Evolutionary conservation across 2,329 filamentous ascomycete genomes (phyloP), one percentile per base, ranked within the genome.

Genomic region (Stylonectria norvegica): DNA sequence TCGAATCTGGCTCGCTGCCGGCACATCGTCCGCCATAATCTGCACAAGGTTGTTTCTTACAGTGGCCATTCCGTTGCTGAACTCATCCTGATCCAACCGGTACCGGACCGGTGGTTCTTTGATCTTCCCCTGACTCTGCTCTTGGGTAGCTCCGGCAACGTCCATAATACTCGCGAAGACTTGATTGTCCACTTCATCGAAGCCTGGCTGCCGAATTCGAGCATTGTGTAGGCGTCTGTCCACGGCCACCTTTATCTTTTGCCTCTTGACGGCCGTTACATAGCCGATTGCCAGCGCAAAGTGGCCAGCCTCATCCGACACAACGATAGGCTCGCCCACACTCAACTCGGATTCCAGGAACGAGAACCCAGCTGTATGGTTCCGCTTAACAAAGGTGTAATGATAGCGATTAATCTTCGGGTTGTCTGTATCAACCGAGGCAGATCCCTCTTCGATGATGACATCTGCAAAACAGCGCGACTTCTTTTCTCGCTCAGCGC

Each of bases 31-130:
- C 28, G 87, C 80, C 90, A 98, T 97, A 55, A 95, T 79, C 52
- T 90, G 87, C 20, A 97, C 80, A 1, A 98, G 76, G 53, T 97
- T 98, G 65, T 95, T 96, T 38, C 93, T 83, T 32, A 95, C 87
- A 20, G 86, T 85, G 3, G 93, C 89, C 88, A 98, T 95, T 42
- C 93, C 93, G 56, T 95, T 97, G 66, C 89, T 95, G 65, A 98
- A 98, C 59, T 98, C 93, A 56, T 98, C 93, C 61, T 96, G 96
- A 66, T 98, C 93, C 4, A 98, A 72, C 17, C 93, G 85, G 56
- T 95, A 98, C 34, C 80, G 73, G 5, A 85, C 68, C 4, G 78
- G 78, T 4, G 75, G 63, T 41, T 73, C 70, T 42, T 73, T 70
- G 49, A 73, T 70, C 50, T 71, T 75, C 19, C 67, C 70, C 28